phyloP scores from a whole-genome alignment of 208 protist genomes.

The Trypanosoma mega region DNA sequence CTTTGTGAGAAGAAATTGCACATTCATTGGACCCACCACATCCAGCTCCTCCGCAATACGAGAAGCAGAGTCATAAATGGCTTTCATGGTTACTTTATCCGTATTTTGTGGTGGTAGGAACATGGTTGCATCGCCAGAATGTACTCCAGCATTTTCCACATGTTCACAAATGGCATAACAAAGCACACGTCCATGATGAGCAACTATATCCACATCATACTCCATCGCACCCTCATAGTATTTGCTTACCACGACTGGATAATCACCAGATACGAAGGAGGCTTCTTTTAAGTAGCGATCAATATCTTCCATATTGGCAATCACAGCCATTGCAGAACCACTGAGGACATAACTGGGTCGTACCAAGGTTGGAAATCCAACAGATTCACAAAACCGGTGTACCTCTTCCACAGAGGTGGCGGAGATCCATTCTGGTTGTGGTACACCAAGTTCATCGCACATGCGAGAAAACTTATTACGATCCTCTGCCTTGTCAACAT shows the following conservation, averaged over 20 bases:
- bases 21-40: slow-evolving; percentile 97
- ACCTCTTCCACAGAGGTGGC: slow-evolving; percentile 89
- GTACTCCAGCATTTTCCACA: slow-evolving; percentile 98
- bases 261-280: slow-evolving; percentile 82
- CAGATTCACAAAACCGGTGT: slow-evolving; percentile 84
- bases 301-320: slow-evolving; percentile 91
- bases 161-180: slow-evolving; percentile 98
- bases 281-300: slow-evolving; percentile 93
- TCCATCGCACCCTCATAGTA: slow-evolving; percentile 97
- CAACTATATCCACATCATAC: slow-evolving; percentile 98
- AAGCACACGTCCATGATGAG: slow-evolving; percentile 94
- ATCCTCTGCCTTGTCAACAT: slow-evolving; percentile 98
- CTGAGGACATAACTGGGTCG: slow-evolving; percentile 97
- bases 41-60: slow-evolving; percentile 93
- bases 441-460: slow-evolving; percentile 93
- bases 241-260: slow-evolving; percentile 97
- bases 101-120: slow-evolving; percentile 92
- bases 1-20: slow-evolving; percentile 97
- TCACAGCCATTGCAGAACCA: slow-evolving; percentile 97
- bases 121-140: slow-evolving; percentile 97
- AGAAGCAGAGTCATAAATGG: slow-evolving; percentile 76
- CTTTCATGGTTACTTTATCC: slow-evolving; percentile 81
- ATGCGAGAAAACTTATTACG: slow-evolving; percentile 94
- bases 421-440: slow-evolving; percentile 97
- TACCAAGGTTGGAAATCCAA: slow-evolving; percentile 95